Percentiles rank a stretch among this genome's conserved stretches.
These are phyloP conservation scores for Trypanosoma cruzi DNA, from an alignment of 208 protist species.

Conservation along the genomic window DNA sequence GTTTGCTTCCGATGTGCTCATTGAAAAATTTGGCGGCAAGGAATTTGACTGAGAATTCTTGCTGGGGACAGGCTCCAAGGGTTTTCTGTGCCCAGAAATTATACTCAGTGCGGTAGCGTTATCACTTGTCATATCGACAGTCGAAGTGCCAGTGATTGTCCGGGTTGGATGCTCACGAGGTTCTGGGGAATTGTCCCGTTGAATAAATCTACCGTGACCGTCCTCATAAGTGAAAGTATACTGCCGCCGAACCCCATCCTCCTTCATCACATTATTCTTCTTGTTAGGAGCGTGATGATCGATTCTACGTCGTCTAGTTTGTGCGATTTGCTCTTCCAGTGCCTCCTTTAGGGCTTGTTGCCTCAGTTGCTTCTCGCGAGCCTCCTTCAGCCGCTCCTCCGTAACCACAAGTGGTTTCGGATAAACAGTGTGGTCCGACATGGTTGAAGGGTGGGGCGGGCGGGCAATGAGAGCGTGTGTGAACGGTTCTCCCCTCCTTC, in stretches of 20 bases:
- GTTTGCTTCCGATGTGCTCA: constrained; percentile 30
- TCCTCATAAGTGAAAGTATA: constrained; percentile 61
- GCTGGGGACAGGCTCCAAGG: background rate
- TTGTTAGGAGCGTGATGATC: constrained; percentile 12
- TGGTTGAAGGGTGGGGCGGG: too few relatives aligned
- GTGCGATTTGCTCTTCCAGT: constrained; percentile 71
- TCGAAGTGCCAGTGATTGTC: background rate
- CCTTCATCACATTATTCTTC: constrained; percentile 11
- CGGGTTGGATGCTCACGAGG: background rate
- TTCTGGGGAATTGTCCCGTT: constrained; percentile 1
- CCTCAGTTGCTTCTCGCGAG: constrained; percentile 59
- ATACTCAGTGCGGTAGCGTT: background rate
- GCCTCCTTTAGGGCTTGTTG: constrained; percentile 62
- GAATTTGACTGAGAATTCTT: constrained; percentile 48
- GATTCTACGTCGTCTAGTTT: constrained; percentile 28
- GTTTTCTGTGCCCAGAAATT: background rate
- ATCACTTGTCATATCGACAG: background rate
- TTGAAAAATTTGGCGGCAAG: constrained; percentile 57
- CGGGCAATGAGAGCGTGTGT: constrained; percentile 6
- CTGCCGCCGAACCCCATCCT: constrained; percentile 21
- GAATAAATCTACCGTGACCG: constrained; percentile 43
- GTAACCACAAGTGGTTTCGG: constrained; percentile 55
- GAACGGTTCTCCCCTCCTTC: background rate
- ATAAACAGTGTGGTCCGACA: constrained; percentile 46
- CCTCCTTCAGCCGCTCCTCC: constrained; percentile 63